phyloP scores from a whole-genome alignment of 148 eudicot genomes.

The Persicaria maculosa region DNA sequence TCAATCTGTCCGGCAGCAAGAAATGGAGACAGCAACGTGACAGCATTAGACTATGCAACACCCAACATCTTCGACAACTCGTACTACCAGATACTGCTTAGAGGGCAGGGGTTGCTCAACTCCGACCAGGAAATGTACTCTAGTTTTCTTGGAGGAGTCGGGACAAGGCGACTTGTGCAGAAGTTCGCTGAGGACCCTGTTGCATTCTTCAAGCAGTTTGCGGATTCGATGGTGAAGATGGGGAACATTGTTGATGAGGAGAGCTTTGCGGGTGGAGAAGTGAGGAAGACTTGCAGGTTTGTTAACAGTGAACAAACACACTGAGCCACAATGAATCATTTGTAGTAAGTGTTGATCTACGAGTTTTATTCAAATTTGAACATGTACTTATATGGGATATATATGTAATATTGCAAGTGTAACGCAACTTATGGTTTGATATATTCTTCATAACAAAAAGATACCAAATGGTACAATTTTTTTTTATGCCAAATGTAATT shows the following conservation, averaged over 20 bases:
- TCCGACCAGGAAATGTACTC: slow-evolving; percentile 87
- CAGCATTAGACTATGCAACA: slow-evolving; percentile 62
- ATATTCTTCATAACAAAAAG: no score
- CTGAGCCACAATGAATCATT: not conserved
- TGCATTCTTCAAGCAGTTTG: slow-evolving; percentile 76
- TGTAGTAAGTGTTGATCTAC: not conserved
- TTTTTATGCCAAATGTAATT: no score
- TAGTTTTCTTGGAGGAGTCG: slow-evolving; percentile 46
- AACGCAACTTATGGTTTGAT: no score
- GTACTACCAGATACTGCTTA: slow-evolving; percentile 55
- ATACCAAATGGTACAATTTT: no score
- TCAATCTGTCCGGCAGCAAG: slow-evolving; percentile 53
- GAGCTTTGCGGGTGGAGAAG: slow-evolving; percentile 66
- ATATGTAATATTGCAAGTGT: no score
- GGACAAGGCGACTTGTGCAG: slow-evolving; percentile 54
- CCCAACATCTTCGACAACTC: slow-evolving; percentile 81
- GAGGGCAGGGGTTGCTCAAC: slow-evolving; percentile 78
- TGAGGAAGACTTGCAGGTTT: slow-evolving; percentile 84
- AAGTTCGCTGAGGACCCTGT: slow-evolving; percentile 54
- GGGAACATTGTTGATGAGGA: slow-evolving; percentile 73
- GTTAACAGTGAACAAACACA: slow-evolving; percentile 28
- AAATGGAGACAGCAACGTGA: slow-evolving; percentile 48
- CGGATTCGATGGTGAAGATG: slow-evolving; percentile 88
- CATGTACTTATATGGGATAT: no score
- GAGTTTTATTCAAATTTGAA: slow-evolving; percentile 2